Base-by-base conservation (phyloP, 163 green algal genomes). In the Scenedesmus sp. region DNA sequence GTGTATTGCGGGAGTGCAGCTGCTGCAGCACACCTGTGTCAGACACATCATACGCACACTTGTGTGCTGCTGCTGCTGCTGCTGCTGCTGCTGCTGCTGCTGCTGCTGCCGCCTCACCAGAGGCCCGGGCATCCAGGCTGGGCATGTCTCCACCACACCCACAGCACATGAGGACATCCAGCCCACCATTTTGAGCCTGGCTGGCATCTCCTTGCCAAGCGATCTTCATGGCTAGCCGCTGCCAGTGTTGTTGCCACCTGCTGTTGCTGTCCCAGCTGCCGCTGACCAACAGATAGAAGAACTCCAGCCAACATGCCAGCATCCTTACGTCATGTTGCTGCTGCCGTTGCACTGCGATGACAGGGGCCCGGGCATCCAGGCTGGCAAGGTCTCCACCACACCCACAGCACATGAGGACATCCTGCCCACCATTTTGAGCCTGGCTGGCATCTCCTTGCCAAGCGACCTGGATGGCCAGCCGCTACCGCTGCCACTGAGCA, bases 321-420 rank as follows among this genome's bases (percentile, higher is more conserved):
- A 76, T 16, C 23, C 76, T 84, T 84, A 3, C 76, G 15, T 64
- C 46, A 86, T 60, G 23, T 86, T 54, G 12, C 81, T 86, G 52
- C 13, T 64, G 81, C 81, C 34, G 34, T 46, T 46, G 34, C 34
- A 46, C 34, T 46, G 34, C 34, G 34, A 46, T 46, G 34, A 46
- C 34, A 86, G 93, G 55, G 91, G 93, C 7, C 93, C 93, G 1
- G 93, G 93, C 76, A 66, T 94, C 18, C 90, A 90, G 46, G 13
- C 54, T 4, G 92, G 92, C 83, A 59, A 20, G 70, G 52, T 26
- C 13, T 64, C 76, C 90, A 5, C 64, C 56, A 6, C 73, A 91
- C 88, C 91, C 77, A 86, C 88, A 91, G 84, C 87, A n/a, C 92
- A 93, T 85, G 87, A 93, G 18, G 92, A 94, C 77, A 84, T 94